Conservation (phyloP, 1,139 yeast genomes). For the Diutina pseudorugosa region DNA sequence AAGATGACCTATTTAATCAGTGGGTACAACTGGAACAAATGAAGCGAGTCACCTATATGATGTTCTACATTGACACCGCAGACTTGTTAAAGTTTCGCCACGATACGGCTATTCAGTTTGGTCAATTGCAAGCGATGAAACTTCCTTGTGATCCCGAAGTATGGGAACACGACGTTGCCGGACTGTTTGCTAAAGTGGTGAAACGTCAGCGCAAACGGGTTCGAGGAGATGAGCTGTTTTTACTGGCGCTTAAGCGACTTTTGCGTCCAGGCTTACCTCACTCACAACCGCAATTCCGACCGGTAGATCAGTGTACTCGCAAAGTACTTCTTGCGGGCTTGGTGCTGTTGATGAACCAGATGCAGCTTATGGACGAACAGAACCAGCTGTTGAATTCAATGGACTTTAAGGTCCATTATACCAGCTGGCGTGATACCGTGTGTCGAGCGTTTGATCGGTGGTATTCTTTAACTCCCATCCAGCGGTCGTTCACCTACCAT, state of each 20-base stretch:
- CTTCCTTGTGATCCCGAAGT: constrained; percentile 71
- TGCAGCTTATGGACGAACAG: constrained; percentile 11
- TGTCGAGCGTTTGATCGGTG: constrained; percentile 12
- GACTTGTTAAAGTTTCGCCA: constrained; percentile 80
- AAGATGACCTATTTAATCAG: constrained; percentile 23
- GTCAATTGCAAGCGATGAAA: constrained; percentile 54
- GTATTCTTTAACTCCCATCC: constrained; percentile 1
- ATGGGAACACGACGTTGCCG: constrained; percentile 45
- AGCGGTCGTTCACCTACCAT: constrained; percentile 27
- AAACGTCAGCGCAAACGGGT: constrained; percentile 23
- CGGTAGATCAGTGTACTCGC: constrained; percentile 6
- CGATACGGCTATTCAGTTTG: constrained; percentile 52
- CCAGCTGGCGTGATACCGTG: constrained; percentile 12
- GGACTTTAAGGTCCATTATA: constrained; percentile 4
- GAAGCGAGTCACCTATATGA: constrained; percentile 69
- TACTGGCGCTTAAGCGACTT: background rate
- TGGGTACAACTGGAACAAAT: constrained; percentile 75
- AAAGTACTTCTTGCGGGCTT: constrained; percentile 9
- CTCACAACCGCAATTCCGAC: background rate
- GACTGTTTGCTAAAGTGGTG: constrained; percentile 28
- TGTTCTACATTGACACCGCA: constrained; percentile 66
- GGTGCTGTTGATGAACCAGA: constrained; percentile 10
- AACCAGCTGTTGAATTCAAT: constrained; percentile 7
- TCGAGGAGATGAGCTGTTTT: constrained; percentile 8
- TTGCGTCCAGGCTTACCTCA: background rate